Conservation (phyloP, 495 filamentous ascomycete genomes). For the Daldinia vernicosa region DNA sequence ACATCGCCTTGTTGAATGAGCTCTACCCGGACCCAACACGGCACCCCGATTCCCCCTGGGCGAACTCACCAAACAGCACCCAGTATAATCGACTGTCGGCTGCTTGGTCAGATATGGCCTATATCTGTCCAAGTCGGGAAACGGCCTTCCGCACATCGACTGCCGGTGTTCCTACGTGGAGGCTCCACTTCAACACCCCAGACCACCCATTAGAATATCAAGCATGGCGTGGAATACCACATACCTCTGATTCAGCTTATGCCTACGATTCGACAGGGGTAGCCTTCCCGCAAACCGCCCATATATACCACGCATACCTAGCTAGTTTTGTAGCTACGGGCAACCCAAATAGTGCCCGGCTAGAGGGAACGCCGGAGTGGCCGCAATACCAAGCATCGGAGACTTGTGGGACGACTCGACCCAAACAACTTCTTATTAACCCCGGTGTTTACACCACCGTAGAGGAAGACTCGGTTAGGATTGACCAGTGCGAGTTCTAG, state of each 20-base stretch:
- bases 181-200: slow-evolving; percentile 6
- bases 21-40: slow-evolving; percentile 3
- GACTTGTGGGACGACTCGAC: not conserved
- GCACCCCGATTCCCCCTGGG: slow-evolving; percentile 6
- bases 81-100: slow-evolving; percentile 8
- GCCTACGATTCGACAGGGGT: not conserved
- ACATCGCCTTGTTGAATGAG: slow-evolving; percentile 6
- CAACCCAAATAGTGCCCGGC: slow-evolving; percentile 1
- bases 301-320: slow-evolving; percentile 5
- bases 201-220: slow-evolving; percentile 2
- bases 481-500: not conserved
- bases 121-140: not conserved
- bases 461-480: slow-evolving; percentile 5
- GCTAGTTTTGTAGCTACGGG: slow-evolving; percentile 7
- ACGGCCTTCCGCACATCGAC: slow-evolving; percentile 1
- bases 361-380: not conserved
- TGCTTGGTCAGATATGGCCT: slow-evolving; percentile 10
- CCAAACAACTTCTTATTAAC: slow-evolving; percentile 1
- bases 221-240: slow-evolving; percentile 3
- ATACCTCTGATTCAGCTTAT: slow-evolving; percentile 3
- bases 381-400: not conserved
- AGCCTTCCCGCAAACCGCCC: not conserved
- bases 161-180: not conserved
- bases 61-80: slow-evolving; percentile 4
- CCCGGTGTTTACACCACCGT: not conserved